A percentile compares a stretch with the other conserved stretches of the same genome.
Conservation (phyloP, 2,329 filamentous ascomycete species). For the Diaporthe sp. region DNA sequence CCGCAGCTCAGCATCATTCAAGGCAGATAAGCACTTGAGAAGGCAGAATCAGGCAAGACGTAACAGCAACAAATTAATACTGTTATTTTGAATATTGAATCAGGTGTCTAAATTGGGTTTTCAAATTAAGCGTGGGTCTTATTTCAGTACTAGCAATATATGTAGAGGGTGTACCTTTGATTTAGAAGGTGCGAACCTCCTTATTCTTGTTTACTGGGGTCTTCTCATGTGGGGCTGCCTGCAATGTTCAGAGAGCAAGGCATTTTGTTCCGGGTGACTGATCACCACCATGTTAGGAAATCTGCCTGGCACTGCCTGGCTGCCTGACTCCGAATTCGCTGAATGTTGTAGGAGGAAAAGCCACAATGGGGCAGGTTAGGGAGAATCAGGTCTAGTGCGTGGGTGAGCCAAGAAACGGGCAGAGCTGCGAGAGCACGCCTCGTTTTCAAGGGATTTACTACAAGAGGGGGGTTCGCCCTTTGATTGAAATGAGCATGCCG, state of each 20-base stretch:
- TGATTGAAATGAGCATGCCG: background rate
- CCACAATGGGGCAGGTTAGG: slow-evolving; percentile 4
- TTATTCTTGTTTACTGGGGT: too few relatives aligned
- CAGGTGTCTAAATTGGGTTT: too few relatives aligned
- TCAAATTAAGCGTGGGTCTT: too few relatives aligned
- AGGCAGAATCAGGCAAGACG: too few relatives aligned
- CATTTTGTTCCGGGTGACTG: background rate
- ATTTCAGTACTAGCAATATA: too few relatives aligned
- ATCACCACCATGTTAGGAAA: background rate
- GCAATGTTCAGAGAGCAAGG: background rate
- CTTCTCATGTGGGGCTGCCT: background rate
- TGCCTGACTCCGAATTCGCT: background rate
- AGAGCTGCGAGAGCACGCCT: background rate
- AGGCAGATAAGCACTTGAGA: too few relatives aligned
- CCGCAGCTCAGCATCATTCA: too few relatives aligned
- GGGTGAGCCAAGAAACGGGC: slow-evolving; percentile 6
- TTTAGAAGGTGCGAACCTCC: too few relatives aligned
- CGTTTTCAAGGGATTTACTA: background rate
- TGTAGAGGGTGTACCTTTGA: too few relatives aligned
- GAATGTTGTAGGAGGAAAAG: background rate
- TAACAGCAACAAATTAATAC: too few relatives aligned
- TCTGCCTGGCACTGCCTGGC: background rate
- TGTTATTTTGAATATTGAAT: too few relatives aligned
- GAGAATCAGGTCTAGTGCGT: background rate
- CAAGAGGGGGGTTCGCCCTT: background rate